Conservation (phyloP, 2,329 filamentous ascomycete genomes). For the Paecilomyces sp. region DNA sequence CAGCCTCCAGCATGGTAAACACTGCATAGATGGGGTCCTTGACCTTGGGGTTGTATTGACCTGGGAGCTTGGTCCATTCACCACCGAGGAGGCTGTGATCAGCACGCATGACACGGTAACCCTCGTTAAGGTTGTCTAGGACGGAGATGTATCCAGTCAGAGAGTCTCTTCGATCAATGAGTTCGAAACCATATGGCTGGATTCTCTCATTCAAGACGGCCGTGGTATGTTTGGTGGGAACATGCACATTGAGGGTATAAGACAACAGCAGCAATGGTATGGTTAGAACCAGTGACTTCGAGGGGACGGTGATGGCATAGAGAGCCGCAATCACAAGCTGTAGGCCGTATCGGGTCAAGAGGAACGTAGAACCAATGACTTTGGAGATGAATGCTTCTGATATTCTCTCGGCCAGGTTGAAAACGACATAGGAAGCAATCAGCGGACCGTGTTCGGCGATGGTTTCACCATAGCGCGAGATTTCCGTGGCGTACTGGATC, state of each 20-base stretch:
- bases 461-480: conserved; percentile 49
- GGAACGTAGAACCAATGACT: conserved; percentile 54
- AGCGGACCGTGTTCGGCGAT: conserved; percentile 59
- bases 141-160: conserved; percentile 90
- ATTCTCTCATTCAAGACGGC: conserved; percentile 60
- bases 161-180: conserved; percentile 78
- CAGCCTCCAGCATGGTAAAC: conserved; percentile 92
- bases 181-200: conserved; percentile 57
- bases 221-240: conserved; percentile 55
- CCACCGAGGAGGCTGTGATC: conserved; percentile 92
- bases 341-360: conserved; percentile 65
- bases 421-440: conserved; percentile 59
- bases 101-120: conserved; percentile 78
- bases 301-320: conserved; percentile 63
- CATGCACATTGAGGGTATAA: conserved; percentile 65
- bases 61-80: conserved; percentile 62
- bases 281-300: conserved; percentile 58
- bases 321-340: conserved; percentile 59
- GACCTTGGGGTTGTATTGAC: conserved; percentile 48
- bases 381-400: conserved; percentile 34
- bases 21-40: conserved; percentile 89
- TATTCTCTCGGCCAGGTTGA: conserved; percentile 43
- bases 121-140: conserved; percentile 62
- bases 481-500: conserved; percentile 52
- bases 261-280: conserved; percentile 62